phyloP scores from a whole-genome alignment of 2,329 filamentous ascomycete genomes.

The Aspergillus nomiae region DNA sequence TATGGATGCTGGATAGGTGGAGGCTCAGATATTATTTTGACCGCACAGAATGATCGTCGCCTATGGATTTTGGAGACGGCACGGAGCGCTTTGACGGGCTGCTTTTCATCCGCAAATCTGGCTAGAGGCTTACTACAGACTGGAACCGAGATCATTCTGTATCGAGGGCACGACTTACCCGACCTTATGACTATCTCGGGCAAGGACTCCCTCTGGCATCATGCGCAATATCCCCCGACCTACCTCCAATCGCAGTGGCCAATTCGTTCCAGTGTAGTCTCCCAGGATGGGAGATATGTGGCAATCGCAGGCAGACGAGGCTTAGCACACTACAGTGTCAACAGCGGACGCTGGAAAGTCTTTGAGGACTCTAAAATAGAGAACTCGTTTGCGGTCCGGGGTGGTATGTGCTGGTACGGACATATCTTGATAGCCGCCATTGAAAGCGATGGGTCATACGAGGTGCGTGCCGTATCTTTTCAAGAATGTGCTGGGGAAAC shows the following conservation, averaged over 20 bases:
- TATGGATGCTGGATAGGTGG: conserved; percentile 85
- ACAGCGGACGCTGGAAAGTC: conserved; percentile 92
- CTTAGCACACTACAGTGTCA: conserved; percentile 91
- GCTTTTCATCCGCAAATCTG: conserved; percentile 88
- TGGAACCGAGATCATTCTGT: conserved; percentile 84
- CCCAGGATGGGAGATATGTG: conserved; percentile 88
- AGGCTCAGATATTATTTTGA: conserved; percentile 80
- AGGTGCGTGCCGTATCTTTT: conserved; percentile 49
- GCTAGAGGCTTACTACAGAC: conserved; percentile 88
- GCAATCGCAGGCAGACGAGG: conserved; percentile 93
- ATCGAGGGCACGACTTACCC: conserved; percentile 87
- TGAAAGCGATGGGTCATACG: conserved; percentile 79
- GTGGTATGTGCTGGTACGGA: conserved; percentile 98
- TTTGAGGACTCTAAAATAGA: conserved; percentile 81
- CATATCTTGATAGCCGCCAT: conserved; percentile 92
- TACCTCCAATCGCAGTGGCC: conserved; percentile 95
- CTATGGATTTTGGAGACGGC: conserved; percentile 91
- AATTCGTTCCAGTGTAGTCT: conserved; percentile 82
- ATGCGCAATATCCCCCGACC: conserved; percentile 76
- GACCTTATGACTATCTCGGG: conserved; percentile 90
- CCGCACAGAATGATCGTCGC: conserved; percentile 70
- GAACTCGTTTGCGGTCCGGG: conserved; percentile 87
- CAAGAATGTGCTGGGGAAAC: not conserved
- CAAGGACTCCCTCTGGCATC: conserved; percentile 94
- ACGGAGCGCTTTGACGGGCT: conserved; percentile 87